Base-by-base conservation (phyloP, 177 flowering plant species). In the Vitis hybrid region DNA sequence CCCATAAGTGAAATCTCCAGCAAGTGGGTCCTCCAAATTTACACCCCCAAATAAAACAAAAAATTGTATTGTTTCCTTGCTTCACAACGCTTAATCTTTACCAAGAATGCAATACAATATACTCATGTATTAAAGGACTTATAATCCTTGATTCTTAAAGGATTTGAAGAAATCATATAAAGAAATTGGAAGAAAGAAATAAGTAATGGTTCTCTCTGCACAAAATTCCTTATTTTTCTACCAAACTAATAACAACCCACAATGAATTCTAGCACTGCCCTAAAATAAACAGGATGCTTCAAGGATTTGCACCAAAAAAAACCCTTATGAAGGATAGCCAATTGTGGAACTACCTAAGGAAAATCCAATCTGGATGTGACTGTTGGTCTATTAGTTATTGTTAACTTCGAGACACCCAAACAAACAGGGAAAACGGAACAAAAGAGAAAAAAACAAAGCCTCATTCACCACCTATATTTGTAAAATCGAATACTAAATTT, bases 221-320 rank as follows among this genome's bases (percentile, higher is more conserved):
- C 57, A 55, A 54, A 65, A 64, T 39, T 62, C 21, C 55, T 55
- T 19, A 45, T 23, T 56, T 50, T 56, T 50, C 54, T 34, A 68
- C 52, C 74, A 63, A 79, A 75, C 70, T 55, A 45, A 12, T 19
- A 79, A 66, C 78, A 70, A 60, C 49, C 34, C 19, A 66, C 48
- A 59, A 75, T 56, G 58, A 67, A 32, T 14, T 56, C 12, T 68
- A n/a, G 30, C 56, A 26, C 6, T 34, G 45, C 4, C 45, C 6
- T 34, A 6, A 34, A 34, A 34, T 6, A 4, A 34, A 34, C 45
- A 34, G 8, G 45, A 34, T 34, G 45, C 45, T 11, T 57, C 10
- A 19, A 57, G 19, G 60, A 19, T 19, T 17, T 57, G 60, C 26
- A 57, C 9, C 26, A n/a, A 57, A 57, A 19, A 23, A 57, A 57